Evolutionary conservation across 306 rosid species (phyloP), one percentile per base, ranked within the genome.

Genomic region (Phaseolus lunatus): DNA sequence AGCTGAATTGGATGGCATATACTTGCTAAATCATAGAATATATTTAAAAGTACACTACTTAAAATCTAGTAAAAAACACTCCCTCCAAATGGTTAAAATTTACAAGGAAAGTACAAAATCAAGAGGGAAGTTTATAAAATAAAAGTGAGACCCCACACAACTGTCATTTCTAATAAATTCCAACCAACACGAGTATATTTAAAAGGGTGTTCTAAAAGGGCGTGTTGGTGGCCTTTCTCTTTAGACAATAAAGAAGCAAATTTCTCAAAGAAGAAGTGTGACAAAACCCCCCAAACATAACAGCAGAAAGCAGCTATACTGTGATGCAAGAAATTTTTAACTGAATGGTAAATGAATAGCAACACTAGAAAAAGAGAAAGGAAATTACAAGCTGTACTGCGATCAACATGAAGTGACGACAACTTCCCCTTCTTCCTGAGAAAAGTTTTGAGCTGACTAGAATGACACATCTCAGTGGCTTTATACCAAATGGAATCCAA

Each of bases 401-500:
- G 86, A 71, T 84, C 83, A 61, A 91, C 89, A 43, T 65, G 75
- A 31, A 93, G 88, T 23, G 92, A 85, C 49, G 95, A 79, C 79
- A 91, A 72, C 81, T 84, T 93, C 83, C 98, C 98, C 73, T 78
- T 90, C 82, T 88, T 88, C 78, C 82, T 84, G 58, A 93, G 93
- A 84, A 93, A 88, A n/a, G 68, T 85, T 88, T 81, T 89, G 70
- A 91, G 85, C 27, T 85, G 86, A 72, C 61, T 78, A 77, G 93
- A 84, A 78, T 86, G 89, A 75, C 93, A 93, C 79, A 82, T 76
- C 72, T 73, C 85, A n/a, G 88, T 84, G 45, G 91, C 91, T 86
- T 87, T 84, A 83, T 89, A 78, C 98, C 98, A 93, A 59, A 91
- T 76, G 70, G 95, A 83, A 80, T 87, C 88, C 82, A 93, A 78